phyloP scores from a whole-genome alignment of 2,329 filamentous ascomycete genomes.

The Colletotrichum sp. region DNA sequence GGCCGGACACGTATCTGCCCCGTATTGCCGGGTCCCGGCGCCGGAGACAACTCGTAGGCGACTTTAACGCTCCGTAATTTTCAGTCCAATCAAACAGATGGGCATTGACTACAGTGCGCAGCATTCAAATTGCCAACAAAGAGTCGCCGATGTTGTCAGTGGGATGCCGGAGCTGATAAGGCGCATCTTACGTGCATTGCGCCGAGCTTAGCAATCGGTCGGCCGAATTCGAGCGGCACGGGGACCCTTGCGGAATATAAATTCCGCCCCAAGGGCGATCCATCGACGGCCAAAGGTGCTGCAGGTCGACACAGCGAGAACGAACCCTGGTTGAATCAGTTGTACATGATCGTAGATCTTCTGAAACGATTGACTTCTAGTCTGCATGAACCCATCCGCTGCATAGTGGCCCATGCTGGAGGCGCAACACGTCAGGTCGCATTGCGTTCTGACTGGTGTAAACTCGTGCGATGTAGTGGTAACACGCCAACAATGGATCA shows the following conservation, averaged over 20 bases:
- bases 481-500: not conserved
- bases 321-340: not conserved
- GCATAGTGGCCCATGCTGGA: not conserved
- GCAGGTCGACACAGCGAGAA: not conserved
- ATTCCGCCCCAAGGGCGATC: not conserved
- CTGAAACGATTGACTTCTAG: not conserved
- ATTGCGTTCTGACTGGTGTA: not conserved
- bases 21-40: not conserved
- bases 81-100: fast-evolving
- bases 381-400: not conserved
- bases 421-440: not conserved
- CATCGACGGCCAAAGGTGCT: not conserved
- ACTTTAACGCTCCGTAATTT: not conserved
- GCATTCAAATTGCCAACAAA: not conserved
- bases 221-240: not conserved
- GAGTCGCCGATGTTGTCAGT: fast-evolving
- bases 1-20: not conserved
- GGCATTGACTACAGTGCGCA: not conserved
- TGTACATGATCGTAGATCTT: not conserved
- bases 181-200: not conserved
- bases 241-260: not conserved
- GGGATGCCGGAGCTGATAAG: not conserved
- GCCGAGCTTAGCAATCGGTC: constrained; percentile 1
- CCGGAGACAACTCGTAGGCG: not conserved
- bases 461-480: no score